These are phyloP conservation scores for Globisporangium nagaii DNA, from an alignment of 352 stramenopile genomes.

Conservation along the genomic window DNA sequence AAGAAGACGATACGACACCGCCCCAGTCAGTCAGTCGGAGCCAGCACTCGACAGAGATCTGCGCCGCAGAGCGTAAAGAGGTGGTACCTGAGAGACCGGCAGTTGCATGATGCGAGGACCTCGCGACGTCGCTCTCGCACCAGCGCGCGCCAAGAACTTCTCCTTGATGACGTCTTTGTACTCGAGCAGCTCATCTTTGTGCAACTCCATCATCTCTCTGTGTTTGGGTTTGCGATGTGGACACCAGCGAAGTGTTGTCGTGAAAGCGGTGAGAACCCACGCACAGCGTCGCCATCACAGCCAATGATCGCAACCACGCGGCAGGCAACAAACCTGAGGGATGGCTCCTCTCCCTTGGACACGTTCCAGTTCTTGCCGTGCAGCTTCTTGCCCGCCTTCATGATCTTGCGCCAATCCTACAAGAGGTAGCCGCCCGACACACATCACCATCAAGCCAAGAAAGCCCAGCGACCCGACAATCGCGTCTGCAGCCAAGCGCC, in stretches of 20 bases:
- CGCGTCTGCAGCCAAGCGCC: too few relatives aligned
- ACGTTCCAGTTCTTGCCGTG: slow-evolving; percentile 58
- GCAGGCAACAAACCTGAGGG: slow-evolving; percentile 26
- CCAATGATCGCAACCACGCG: too few relatives aligned
- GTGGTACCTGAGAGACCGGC: slow-evolving; percentile 6
- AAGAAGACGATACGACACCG: not conserved
- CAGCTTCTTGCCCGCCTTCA: slow-evolving; percentile 54
- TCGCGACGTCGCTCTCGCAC: not conserved
- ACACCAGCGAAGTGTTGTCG: too few relatives aligned
- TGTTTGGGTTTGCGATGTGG: too few relatives aligned
- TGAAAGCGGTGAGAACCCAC: too few relatives aligned
- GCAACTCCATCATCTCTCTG: slow-evolving; percentile 61
- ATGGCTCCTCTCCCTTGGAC: slow-evolving; percentile 26
- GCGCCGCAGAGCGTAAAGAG: too few relatives aligned
- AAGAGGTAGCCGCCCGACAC: too few relatives aligned
- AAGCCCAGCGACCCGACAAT: too few relatives aligned
- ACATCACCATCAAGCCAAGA: not conserved
- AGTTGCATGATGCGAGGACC: slow-evolving; percentile 14
- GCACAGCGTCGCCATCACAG: too few relatives aligned
- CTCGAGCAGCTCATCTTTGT: slow-evolving; percentile 69
- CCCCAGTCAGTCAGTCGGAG: not conserved
- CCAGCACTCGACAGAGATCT: too few relatives aligned
- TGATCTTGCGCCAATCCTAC: slow-evolving; percentile 65
- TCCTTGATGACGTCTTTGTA: slow-evolving; percentile 32
- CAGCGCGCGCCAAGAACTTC: not conserved